phyloP scores from a whole-genome alignment of 192 early-diverging fungal species.

The Chytriomyces sp. region DNA sequence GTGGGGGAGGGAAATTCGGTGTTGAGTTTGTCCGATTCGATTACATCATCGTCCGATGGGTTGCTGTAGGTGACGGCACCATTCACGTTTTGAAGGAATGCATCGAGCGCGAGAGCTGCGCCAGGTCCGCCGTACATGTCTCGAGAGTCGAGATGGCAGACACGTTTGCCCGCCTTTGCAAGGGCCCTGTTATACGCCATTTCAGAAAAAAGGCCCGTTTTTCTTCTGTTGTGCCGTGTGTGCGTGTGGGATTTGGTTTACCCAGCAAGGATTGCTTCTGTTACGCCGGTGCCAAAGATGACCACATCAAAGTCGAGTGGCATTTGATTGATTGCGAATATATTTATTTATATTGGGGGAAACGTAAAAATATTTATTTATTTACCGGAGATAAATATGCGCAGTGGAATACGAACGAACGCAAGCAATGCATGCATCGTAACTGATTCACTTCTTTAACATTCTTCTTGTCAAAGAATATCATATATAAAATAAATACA shows the following conservation, averaged over 20 bases:
- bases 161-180: conserved; percentile 67
- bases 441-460: no score
- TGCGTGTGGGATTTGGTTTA: conserved; percentile 35
- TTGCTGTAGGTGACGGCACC: neutral
- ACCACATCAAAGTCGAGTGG: conserved; percentile 69
- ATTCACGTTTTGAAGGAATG: conserved; percentile 45
- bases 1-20: neutral
- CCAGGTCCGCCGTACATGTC: conserved; percentile 78
- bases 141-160: conserved; percentile 84
- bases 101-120: conserved; percentile 61
- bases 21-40: neutral
- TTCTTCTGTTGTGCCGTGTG: neutral
- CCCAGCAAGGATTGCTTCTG: conserved; percentile 81
- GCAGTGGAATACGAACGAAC: no score
- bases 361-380: no score
- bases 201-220: neutral
- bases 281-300: conserved; percentile 85
- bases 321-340: no score
- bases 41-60: neutral
- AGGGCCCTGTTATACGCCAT: conserved; percentile 60
- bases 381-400: no score
- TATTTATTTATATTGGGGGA: no score
- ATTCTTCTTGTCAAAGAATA: no score
- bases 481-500: no score
- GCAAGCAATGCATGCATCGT: no score